Evolutionary conservation across 2,329 filamentous ascomycete species (phyloP).

Genomic region (Fusarium globosum): DNA sequence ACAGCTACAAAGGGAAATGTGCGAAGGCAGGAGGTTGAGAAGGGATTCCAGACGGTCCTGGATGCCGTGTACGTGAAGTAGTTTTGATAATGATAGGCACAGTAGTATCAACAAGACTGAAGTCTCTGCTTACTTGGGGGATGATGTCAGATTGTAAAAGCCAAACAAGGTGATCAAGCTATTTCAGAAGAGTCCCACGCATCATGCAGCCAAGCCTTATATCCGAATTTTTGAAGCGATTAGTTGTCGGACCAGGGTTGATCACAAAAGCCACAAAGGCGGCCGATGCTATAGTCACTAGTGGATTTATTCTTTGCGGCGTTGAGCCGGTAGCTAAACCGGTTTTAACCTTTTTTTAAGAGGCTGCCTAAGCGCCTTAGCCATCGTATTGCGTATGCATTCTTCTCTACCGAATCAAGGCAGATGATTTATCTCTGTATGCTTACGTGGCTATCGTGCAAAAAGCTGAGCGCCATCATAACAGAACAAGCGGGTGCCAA

Average conservation of each 20-base stretch:
- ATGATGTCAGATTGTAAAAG: neutral
- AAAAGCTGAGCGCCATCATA: neutral
- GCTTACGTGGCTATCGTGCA: neutral
- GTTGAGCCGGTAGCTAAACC: neutral
- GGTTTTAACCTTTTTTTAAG: neutral
- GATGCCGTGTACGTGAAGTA: slow-evolving; percentile 2
- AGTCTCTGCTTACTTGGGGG: neutral
- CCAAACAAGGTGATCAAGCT: rapidly evolving
- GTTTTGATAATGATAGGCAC: too few relatives aligned
- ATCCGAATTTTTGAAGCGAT: too few relatives aligned
- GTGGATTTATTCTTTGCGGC: neutral
- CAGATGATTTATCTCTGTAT: neutral
- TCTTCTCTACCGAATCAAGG: neutral
- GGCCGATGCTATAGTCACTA: neutral
- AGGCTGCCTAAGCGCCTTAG: neutral
- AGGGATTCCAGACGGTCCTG: neutral
- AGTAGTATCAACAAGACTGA: neutral
- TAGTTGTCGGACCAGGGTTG: neutral
- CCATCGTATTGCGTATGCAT: neutral
- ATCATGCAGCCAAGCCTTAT: neutral
- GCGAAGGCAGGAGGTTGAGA: slow-evolving; percentile 28
- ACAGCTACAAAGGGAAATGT: slow-evolving; percentile 35
- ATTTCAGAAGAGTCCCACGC: too few relatives aligned
- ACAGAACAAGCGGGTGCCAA: neutral
- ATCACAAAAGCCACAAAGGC: neutral